These are phyloP conservation scores for Pueraria montana DNA, from an alignment of 306 rosid species.

Conservation along the genomic window DNA sequence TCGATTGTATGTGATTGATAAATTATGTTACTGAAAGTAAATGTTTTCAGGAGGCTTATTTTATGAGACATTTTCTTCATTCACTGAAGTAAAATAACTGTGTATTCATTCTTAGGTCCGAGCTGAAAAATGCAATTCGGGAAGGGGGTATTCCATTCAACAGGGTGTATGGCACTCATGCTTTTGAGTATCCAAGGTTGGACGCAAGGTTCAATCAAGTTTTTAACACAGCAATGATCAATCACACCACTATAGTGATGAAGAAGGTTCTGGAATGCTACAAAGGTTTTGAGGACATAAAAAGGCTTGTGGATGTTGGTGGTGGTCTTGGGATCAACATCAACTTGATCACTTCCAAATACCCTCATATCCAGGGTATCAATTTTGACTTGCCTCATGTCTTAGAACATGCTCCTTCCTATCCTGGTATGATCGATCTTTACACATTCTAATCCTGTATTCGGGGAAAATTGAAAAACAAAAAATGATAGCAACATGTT, in stretches of 20 bases:
- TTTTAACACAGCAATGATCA: conserved; percentile 65
- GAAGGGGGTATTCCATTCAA: conserved; percentile 65
- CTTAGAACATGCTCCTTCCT: conserved; percentile 55
- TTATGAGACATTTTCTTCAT: not conserved
- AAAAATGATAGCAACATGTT: not conserved
- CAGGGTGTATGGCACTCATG: conserved; percentile 54
- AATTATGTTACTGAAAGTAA: too few relatives aligned
- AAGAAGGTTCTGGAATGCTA: conserved; percentile 55
- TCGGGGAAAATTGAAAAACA: not conserved
- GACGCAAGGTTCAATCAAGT: conserved; percentile 56
- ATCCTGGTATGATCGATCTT: conserved; percentile 53
- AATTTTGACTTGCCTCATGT: conserved; percentile 66
- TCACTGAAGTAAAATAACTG: not conserved
- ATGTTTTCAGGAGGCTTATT: too few relatives aligned
- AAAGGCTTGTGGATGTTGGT: conserved; percentile 70
- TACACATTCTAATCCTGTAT: not conserved
- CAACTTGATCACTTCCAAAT: conserved; percentile 60
- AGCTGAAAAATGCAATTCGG: conserved; percentile 53
- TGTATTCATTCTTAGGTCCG: conserved; percentile 46
- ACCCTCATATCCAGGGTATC: conserved; percentile 57
- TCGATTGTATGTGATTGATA: too few relatives aligned
- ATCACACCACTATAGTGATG: conserved; percentile 47
- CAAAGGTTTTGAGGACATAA: conserved; percentile 57
- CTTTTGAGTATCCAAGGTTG: conserved; percentile 49
- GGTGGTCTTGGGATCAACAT: conserved; percentile 66